Conservation (phyloP, 1,284 basidiomycete genomes). For the Cerioporus squamosus region DNA sequence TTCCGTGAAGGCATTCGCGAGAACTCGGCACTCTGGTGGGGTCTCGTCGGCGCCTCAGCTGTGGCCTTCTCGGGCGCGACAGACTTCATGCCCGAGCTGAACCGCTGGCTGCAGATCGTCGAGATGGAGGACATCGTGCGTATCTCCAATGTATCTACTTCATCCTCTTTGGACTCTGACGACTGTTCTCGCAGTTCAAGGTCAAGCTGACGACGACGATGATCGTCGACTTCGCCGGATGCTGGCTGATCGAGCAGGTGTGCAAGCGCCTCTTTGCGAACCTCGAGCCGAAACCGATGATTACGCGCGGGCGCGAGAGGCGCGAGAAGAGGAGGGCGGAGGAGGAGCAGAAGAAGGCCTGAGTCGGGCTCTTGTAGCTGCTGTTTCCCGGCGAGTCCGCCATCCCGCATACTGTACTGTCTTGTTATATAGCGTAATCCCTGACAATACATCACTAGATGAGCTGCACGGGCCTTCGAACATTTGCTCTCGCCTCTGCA, state of each 20-base stretch:
- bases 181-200: constrained; percentile 67
- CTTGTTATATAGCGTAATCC: constrained; percentile 14
- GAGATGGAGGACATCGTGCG: constrained; percentile 82
- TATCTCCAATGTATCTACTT: constrained; percentile 6
- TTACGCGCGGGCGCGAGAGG: constrained; percentile 83
- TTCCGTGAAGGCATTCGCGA: constrained; percentile 96
- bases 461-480: background rate
- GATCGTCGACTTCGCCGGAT: constrained; percentile 89
- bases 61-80: constrained; percentile 94
- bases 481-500: too few relatives aligned
- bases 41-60: constrained; percentile 82
- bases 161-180: background rate
- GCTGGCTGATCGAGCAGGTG: constrained; percentile 80
- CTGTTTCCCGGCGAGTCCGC: background rate
- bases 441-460: constrained; percentile 14
- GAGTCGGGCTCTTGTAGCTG: background rate
- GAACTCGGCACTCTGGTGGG: constrained; percentile 90
- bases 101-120: constrained; percentile 96
- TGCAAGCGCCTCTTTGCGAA: constrained; percentile 92
- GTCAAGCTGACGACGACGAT: constrained; percentile 78
- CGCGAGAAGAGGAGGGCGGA: constrained; percentile 42
- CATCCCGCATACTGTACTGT: constrained; percentile 14
- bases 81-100: constrained; percentile 94
- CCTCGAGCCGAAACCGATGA: constrained; percentile 83
- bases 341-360: constrained; percentile 21